Evolutionary conservation across 2,329 filamentous ascomycete genomes (phyloP), one percentile per base, ranked within the genome.

Genomic region (Fusarium aywerte): DNA sequence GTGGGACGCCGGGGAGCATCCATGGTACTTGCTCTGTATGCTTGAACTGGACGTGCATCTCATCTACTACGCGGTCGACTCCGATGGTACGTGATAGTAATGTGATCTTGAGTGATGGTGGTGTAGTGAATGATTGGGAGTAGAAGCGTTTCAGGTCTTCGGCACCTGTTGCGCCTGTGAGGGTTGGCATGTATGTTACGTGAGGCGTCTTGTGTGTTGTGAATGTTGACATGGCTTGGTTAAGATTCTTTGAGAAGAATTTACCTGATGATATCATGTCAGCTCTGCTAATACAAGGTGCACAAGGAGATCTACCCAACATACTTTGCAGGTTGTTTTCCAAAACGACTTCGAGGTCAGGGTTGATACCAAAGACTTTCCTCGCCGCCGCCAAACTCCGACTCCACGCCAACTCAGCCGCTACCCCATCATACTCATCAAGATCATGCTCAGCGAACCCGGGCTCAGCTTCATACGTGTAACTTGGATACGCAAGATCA

Each of bases 371-470:
- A 72, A 93, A 91, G 0, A 87, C 90, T 61, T 83, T 84, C 38
- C 88, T 82, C 33, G 92, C 80, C 1, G 82, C 77, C 2, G 81
- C 81, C 58, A 94, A 73, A 33, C 87, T 89, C 9, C 91, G 82
- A n/a, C 84, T 87, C 84, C 89, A 93, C 0, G 91, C 90, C 20
- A 93, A 73, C n/a, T 85, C 84, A 3, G 89, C 86, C 0, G 85
- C 84, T 4, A 91, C 80, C 11, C 83, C 80, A 65, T 92, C 85
- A 69, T 88, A 93, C 67, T 90, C 86, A 4, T 91, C 88, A 31
- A 91, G 75, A 56, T 92, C 87, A 20, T 84, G 83, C 76, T 93
- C 90, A 0, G 91, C 91, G 65, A 94, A 93, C 0, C 91, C 91
- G 0, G 87, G 79, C 49, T 87, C 79, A 78, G 85, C 80, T 10